These are phyloP conservation scores for Clathrus columnatus DNA, from an alignment of 768 basidiomycete genomes.

Conservation along the genomic window DNA sequence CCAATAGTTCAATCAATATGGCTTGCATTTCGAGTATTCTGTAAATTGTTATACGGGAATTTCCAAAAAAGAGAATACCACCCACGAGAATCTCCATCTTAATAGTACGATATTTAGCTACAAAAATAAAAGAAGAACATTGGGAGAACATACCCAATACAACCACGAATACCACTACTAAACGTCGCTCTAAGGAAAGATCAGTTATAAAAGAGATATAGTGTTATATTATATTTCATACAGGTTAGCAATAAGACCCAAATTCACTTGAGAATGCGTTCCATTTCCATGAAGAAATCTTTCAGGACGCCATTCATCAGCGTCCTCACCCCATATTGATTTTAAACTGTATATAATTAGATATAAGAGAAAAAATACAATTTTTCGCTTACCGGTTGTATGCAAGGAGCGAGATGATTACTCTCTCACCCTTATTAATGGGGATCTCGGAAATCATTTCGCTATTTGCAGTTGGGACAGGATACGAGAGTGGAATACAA, in stretches of 20 bases:
- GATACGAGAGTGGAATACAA: slow-evolving; percentile 2
- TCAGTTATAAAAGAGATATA: not conserved
- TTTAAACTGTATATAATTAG: too few relatives aligned
- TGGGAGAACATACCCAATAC: not conserved
- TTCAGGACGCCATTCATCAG: too few relatives aligned
- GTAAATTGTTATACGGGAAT: not conserved
- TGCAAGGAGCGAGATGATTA: slow-evolving; percentile 17
- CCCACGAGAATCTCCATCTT: slow-evolving; percentile 7
- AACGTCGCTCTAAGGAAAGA: not conserved
- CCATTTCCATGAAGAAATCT: slow-evolving; percentile 25
- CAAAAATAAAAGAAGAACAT: not conserved
- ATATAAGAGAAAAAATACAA: slow-evolving; percentile 27
- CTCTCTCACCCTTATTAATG: slow-evolving; percentile 20
- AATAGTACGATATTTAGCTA: not conserved
- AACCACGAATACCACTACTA: not conserved
- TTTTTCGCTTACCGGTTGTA: slow-evolving; percentile 25
- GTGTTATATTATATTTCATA: not conserved
- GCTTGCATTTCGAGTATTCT: slow-evolving; percentile 28
- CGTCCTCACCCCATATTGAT: too few relatives aligned
- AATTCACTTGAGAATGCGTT: not conserved
- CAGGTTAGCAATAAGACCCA: not conserved
- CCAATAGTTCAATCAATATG: slow-evolving; percentile 26
- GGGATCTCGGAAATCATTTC: slow-evolving; percentile 17
- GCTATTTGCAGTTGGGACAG: slow-evolving; percentile 6
- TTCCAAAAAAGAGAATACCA: not conserved